Evolutionary conservation across 2,329 filamentous ascomycete species (phyloP).

Genomic region (Chrysoporthe cubensis): DNA sequence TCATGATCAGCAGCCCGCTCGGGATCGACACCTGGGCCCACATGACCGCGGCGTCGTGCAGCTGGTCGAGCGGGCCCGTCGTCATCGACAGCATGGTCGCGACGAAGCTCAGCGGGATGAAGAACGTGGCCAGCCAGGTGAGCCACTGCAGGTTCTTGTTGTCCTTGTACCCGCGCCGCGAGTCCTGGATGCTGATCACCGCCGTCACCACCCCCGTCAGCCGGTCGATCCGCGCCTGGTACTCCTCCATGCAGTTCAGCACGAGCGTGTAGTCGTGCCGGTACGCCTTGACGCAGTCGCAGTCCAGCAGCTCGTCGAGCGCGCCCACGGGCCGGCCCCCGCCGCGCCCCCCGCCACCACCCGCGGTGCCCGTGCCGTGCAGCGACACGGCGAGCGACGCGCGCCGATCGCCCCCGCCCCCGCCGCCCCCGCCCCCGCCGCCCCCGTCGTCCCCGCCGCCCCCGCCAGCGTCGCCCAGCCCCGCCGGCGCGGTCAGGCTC

Average conservation of each 20-base stretch:
- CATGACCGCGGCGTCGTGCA: constrained; percentile 19
- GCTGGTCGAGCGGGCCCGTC: constrained; percentile 18
- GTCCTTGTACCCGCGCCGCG: constrained; percentile 36
- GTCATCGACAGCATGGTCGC: constrained; percentile 39
- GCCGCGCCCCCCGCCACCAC: background rate
- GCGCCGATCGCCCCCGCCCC: background rate
- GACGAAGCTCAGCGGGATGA: constrained; percentile 39
- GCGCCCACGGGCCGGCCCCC: background rate
- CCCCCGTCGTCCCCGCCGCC: background rate
- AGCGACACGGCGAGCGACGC: background rate
- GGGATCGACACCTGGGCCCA: constrained; percentile 25
- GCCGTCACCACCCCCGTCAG: constrained; percentile 39
- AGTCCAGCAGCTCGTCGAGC: constrained; percentile 17
- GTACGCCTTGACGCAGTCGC: constrained; percentile 29
- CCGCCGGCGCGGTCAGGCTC: background rate
- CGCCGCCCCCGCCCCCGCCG: no score
- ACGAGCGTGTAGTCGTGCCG: constrained; percentile 34
- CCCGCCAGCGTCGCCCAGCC: background rate
- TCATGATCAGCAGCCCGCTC: constrained; percentile 23
- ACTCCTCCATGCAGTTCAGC: constrained; percentile 37
- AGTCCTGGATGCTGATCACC: constrained; percentile 38
- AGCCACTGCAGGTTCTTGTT: constrained; percentile 39
- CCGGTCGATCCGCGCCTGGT: constrained; percentile 39
- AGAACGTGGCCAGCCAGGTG: constrained; percentile 40
- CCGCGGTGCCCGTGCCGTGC: background rate